Conservation (phyloP, 2,329 filamentous ascomycete genomes). For the Aspergillus arachidicola region DNA sequence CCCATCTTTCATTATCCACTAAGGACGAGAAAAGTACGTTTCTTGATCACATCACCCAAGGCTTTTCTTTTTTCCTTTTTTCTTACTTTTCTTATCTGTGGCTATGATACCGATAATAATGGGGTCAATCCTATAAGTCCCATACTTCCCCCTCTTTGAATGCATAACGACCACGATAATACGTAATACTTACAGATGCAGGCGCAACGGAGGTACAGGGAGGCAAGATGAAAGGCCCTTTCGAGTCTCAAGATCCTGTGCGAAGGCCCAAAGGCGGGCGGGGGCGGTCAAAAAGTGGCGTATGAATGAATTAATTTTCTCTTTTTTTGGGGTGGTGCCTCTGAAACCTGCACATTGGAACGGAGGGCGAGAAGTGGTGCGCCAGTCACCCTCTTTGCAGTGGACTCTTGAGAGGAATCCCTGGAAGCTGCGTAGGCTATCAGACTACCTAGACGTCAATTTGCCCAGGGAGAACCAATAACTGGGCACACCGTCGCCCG, state of each 20-base stretch:
- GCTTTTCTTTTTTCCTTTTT: background rate
- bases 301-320: constrained; percentile 17
- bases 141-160: background rate
- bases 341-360: constrained; percentile 20
- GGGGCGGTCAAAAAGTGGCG: constrained; percentile 21
- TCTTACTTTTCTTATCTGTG: background rate
- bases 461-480: constrained; percentile 18
- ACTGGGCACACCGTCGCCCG: background rate
- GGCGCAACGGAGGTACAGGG: constrained; percentile 12
- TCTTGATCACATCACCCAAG: background rate
- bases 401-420: constrained; percentile 11
- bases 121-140: background rate
- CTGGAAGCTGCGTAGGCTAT: constrained; percentile 21
- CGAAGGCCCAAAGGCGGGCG: constrained; percentile 22
- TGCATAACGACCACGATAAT: background rate
- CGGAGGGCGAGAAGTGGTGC: constrained; percentile 7
- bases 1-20: background rate
- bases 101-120: background rate
- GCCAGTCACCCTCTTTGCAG: constrained; percentile 10
- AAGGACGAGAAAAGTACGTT: background rate
- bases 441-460: constrained; percentile 19
- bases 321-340: constrained; percentile 8
- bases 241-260: constrained; percentile 16
- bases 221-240: constrained; percentile 3
- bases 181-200: constrained; percentile 9